Evolutionary conservation across 208 protist species (phyloP).

Genomic region (Entamoeba moshkovskii): DNA sequence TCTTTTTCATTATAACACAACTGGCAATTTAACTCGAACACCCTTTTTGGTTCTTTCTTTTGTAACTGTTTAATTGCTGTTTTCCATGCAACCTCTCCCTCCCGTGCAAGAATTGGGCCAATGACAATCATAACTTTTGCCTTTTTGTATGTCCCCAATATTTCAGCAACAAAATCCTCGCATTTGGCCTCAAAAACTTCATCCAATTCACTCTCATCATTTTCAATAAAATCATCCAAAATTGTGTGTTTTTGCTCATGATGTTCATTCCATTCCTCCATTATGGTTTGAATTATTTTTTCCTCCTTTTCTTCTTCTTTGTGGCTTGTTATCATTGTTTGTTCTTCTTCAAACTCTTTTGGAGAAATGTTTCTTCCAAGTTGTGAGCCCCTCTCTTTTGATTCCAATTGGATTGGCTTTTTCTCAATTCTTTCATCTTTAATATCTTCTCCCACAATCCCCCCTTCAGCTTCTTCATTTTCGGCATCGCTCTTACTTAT

Average conservation of each 20-base stretch:
- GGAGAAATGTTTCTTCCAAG: too few relatives aligned
- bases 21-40: neutral
- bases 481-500: neutral
- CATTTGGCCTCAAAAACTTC: neutral
- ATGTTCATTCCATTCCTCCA: too few relatives aligned
- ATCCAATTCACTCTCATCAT: neutral
- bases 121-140: neutral
- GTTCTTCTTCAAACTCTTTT: neutral
- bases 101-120: neutral
- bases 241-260: neutral
- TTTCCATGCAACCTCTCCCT: neutral
- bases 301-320: neutral
- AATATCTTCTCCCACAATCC: neutral
- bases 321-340: neutral
- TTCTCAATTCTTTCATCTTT: neutral
- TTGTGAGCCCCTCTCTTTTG: too few relatives aligned
- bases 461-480: neutral
- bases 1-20: neutral
- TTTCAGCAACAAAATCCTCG: neutral
- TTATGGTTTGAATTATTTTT: neutral
- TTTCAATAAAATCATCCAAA: neutral
- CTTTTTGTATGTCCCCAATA: neutral
- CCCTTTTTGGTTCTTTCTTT: neutral
- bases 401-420: neutral
- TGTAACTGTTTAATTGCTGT: neutral